These are phyloP conservation scores for Cladorrhinum sp. DNA, from an alignment of 2,329 filamentous ascomycete species.

Conservation along the genomic window DNA sequence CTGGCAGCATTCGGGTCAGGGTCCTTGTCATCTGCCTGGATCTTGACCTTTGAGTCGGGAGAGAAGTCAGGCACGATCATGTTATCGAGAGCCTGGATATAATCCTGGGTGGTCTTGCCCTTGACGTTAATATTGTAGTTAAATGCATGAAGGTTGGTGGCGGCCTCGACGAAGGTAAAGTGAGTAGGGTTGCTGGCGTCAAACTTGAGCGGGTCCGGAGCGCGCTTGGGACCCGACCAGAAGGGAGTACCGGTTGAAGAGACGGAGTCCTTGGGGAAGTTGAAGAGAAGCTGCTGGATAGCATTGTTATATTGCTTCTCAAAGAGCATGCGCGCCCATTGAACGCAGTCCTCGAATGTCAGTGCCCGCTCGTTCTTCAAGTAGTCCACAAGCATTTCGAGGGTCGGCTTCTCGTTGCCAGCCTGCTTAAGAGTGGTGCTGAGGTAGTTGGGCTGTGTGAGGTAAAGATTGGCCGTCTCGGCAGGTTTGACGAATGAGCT, in stretches of 20 bases:
- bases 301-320: conserved; percentile 97
- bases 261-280: conserved; percentile 91
- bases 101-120: conserved; percentile 65
- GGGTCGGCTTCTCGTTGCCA: conserved; percentile 88
- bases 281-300: conserved; percentile 91
- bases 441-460: conserved; percentile 88
- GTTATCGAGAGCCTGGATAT: conserved; percentile 76
- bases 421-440: conserved; percentile 84
- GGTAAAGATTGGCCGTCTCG: conserved; percentile 90
- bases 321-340: conserved; percentile 90
- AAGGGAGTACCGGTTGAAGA: conserved; percentile 88
- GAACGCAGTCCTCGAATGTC: conserved; percentile 92
- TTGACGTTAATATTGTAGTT: conserved; percentile 97
- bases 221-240: conserved; percentile 98
- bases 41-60: conserved; percentile 87
- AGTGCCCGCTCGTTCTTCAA: conserved; percentile 88
- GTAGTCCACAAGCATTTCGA: conserved; percentile 87
- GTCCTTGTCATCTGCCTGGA: conserved; percentile 93
- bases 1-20: conserved; percentile 79
- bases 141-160: conserved; percentile 90
- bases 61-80: conserved; percentile 96
- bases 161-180: conserved; percentile 81
- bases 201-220: conserved; percentile 87
- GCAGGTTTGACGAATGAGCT: conserved; percentile 89
- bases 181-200: conserved; percentile 81